A percentile compares a stretch with the other conserved stretches of the same genome.
Evolutionary conservation across 768 basidiomycete species (phyloP).

Genomic region (Calocybe gangraenosa): DNA sequence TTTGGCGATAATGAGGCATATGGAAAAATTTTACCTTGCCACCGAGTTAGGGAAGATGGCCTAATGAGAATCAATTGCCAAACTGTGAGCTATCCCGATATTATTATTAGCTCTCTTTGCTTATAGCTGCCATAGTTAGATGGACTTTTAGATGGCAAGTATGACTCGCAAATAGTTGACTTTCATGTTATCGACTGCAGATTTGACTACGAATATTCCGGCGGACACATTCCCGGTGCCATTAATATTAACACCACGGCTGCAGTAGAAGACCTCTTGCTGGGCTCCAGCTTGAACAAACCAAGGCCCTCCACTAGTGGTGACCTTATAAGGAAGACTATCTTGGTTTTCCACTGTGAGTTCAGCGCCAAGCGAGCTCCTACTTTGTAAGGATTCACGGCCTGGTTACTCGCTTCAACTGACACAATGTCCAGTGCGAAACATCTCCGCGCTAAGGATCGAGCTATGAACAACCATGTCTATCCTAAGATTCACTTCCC

Average conservation of each 20-base stretch:
- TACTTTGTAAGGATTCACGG: constrained; percentile 69
- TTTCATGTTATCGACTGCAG: constrained; percentile 93
- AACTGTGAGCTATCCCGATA: constrained; percentile 54
- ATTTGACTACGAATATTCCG: constrained; percentile 93
- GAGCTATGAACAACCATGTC: constrained; percentile 78
- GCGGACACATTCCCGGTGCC: constrained; percentile 90
- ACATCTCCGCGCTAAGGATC: constrained; percentile 86
- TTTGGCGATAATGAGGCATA: constrained; percentile 92
- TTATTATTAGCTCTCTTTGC: constrained; percentile 3
- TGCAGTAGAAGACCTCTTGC: constrained; percentile 77
- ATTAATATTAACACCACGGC: constrained; percentile 84
- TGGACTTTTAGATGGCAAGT: constrained; percentile 71
- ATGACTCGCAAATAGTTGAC: constrained; percentile 54
- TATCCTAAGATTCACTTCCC: constrained; percentile 96
- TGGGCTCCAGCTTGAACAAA: constrained; percentile 50
- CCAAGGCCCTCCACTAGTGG: constrained; percentile 73
- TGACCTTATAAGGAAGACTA: constrained; percentile 67
- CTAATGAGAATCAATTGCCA: constrained; percentile 81
- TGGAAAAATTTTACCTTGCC: constrained; percentile 93
- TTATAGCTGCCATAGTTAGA: constrained; percentile 54
- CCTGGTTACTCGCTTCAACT: background rate
- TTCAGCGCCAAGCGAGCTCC: constrained; percentile 95
- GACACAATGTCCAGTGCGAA: constrained; percentile 62
- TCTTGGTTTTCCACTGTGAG: constrained; percentile 97
- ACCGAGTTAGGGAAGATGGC: constrained; percentile 91